Conservation (phyloP, 2,329 filamentous ascomycete genomes). For the Aureobasidium sp. region DNA sequence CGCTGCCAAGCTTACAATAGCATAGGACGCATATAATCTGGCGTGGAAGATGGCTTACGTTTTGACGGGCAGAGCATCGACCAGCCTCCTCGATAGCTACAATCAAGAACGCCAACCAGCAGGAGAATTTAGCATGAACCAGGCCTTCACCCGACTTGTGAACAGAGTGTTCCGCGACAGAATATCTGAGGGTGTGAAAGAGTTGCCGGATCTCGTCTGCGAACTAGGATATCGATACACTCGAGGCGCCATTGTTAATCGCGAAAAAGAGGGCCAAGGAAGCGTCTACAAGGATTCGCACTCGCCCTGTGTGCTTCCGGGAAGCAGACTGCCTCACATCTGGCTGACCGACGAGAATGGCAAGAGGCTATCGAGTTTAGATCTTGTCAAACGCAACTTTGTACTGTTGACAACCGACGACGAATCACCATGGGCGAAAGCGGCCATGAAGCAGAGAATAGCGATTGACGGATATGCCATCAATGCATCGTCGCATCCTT, state of each 20-base stretch:
- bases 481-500: background rate
- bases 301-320: background rate
- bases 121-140: slow-evolving; percentile 6
- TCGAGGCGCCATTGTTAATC: background rate
- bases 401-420: background rate
- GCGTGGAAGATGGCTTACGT: background rate
- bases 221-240: slow-evolving; percentile 11
- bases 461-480: background rate
- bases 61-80: background rate
- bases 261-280: background rate
- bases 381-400: slow-evolving; percentile 6
- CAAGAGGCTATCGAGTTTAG: background rate
- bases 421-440: background rate
- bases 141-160: slow-evolving; percentile 9
- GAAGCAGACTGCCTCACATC: background rate
- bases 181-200: background rate
- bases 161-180: background rate
- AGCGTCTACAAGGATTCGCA: background rate
- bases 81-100: slow-evolving; percentile 6
- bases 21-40: background rate
- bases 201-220: slow-evolving; percentile 13
- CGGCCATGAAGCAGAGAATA: background rate
- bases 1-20: background rate
- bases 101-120: slow-evolving; percentile 1
- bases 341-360: background rate